These are phyloP conservation scores for Mortierella sp. DNA, from an alignment of 371 early-diverging fungal species.

Conservation along the genomic window DNA sequence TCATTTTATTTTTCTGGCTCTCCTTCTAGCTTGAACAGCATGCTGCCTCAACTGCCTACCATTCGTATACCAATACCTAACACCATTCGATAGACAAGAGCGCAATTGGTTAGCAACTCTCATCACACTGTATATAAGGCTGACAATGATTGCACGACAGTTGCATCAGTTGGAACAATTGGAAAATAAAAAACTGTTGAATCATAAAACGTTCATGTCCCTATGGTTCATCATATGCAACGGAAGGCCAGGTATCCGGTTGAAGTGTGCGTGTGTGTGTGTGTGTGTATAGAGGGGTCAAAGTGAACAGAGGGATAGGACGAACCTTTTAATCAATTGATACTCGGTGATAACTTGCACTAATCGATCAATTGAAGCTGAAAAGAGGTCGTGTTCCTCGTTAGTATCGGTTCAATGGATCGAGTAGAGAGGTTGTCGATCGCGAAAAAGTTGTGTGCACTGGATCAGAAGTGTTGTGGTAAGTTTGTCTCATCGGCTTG, in stretches of 20 bases:
- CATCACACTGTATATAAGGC: too few species aligned
- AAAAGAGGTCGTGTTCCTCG: too few species aligned
- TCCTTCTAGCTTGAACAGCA: too few species aligned
- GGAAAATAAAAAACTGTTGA: constrained; percentile 23
- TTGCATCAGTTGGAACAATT: constrained; percentile 55
- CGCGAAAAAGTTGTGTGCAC: neutral
- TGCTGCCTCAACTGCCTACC: too few species aligned
- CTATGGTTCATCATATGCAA: constrained; percentile 42
- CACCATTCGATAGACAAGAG: too few species aligned
- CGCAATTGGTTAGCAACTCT: too few species aligned
- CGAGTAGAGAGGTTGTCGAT: neutral
- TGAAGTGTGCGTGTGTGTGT: neutral
- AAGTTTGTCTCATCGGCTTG: constrained; percentile 54
- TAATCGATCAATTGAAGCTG: neutral
- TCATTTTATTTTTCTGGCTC: too few species aligned
- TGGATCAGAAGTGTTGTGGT: constrained; percentile 18
- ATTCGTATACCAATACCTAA: too few species aligned
- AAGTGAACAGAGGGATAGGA: neutral
- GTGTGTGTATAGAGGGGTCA: neutral
- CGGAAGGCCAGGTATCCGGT: neutral
- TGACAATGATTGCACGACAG: neutral
- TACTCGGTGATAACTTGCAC: neutral
- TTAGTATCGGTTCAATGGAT: neutral
- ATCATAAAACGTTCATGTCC: constrained; percentile 45
- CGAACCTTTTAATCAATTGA: constrained; percentile 8